phyloP scores from a whole-genome alignment of 345 rosid species.

The Aegle marmelos region DNA sequence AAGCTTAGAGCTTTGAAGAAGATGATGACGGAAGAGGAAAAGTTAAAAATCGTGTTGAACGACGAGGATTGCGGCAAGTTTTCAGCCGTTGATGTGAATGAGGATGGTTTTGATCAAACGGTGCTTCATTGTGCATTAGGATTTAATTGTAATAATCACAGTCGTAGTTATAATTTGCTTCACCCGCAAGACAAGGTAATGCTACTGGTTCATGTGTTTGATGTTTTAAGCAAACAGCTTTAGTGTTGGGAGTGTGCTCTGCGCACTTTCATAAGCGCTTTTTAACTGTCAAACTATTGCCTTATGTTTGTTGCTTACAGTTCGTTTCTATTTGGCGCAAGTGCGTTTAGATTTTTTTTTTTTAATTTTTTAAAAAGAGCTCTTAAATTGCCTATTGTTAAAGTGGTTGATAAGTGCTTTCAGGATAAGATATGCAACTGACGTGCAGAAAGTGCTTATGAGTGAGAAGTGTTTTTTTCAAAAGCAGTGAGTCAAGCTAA shows the following conservation, averaged over 20 bases:
- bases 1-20: constrained; percentile 10
- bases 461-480: not conserved
- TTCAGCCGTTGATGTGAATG: constrained; percentile 10
- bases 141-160: not conserved
- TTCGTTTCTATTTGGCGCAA: not conserved
- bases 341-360: not conserved
- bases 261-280: not conserved
- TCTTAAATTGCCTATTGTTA: not conserved
- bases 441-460: not conserved
- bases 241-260: not conserved
- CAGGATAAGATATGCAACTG: not conserved
- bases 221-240: not conserved
- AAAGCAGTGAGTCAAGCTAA: not conserved
- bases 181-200: constrained; percentile 32
- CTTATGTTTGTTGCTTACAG: not conserved
- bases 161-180: not conserved
- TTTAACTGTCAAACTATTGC: not conserved
- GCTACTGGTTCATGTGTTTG: not conserved
- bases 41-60: constrained; percentile 60
- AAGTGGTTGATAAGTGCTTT: not conserved
- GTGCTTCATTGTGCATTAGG: constrained; percentile 1
- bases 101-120: not conserved
- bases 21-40: constrained; percentile 42
- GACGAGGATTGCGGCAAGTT: constrained; percentile 45
- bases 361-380: not conserved